A percentile compares a stretch with the other conserved stretches of the same genome.
phyloP scores from a whole-genome alignment of 2,329 filamentous ascomycete species.

The Orbilia blumenaviensis region DNA sequence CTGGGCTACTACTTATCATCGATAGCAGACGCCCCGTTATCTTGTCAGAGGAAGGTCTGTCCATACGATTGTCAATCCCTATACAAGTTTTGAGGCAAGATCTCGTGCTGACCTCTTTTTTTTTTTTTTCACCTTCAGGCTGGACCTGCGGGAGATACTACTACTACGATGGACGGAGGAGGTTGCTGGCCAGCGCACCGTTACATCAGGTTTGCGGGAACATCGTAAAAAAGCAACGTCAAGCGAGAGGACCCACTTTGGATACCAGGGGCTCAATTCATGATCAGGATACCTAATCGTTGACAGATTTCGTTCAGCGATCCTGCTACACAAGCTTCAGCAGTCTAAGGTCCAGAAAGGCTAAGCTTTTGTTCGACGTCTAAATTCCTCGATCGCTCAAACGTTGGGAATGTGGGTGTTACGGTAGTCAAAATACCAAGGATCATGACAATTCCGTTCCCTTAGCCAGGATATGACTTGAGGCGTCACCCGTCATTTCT shows the following conservation, averaged over 20 bases:
- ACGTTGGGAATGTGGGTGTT: conserved; percentile 47
- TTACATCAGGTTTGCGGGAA: conserved; percentile 50
- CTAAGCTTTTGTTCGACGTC: conserved; percentile 45
- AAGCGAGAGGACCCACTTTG: conserved; percentile 37
- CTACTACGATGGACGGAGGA: conserved; percentile 3
- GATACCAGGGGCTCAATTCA: conserved; percentile 26
- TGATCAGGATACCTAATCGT: conserved; percentile 16
- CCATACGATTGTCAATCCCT: conserved; percentile 11
- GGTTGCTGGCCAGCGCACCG: conserved; percentile 34
- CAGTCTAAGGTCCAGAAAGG: conserved; percentile 3
- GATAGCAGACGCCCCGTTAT: conserved; percentile 9
- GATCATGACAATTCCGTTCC: conserved; percentile 42
- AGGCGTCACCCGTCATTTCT: conserved; percentile 42
- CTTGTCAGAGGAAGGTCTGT: conserved; percentile 36
- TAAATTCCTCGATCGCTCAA: conserved; percentile 30
- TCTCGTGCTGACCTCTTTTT: background rate
- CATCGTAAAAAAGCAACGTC: conserved; percentile 43
- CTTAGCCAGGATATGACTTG: conserved; percentile 21
- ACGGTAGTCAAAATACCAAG: conserved; percentile 39
- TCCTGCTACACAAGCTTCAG: conserved; percentile 24
- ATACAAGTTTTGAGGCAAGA: conserved; percentile 30
- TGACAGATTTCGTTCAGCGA: conserved; percentile 1
- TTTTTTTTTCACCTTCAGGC: background rate
- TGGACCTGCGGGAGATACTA: background rate
- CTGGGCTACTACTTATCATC: no score